Evolutionary conservation across 2,329 filamentous ascomycete genomes (phyloP).

Genomic region (Didymella segeticola): DNA sequence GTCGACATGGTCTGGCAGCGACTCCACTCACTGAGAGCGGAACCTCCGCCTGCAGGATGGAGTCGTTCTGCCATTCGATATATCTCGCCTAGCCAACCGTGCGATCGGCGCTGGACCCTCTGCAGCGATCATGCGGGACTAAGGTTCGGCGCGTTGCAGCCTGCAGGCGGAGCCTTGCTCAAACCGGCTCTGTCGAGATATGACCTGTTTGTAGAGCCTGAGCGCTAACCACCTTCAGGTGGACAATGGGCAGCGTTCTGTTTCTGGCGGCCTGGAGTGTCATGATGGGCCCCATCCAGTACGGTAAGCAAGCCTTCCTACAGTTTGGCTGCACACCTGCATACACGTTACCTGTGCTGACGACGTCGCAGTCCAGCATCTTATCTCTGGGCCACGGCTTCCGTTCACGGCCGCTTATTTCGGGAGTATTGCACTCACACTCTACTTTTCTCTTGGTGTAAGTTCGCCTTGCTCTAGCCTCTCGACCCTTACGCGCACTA

Average conservation of each 20-base stretch:
- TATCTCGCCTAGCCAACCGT: constrained; percentile 48
- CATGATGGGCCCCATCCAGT: constrained; percentile 88
- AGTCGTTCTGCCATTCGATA: constrained; percentile 10
- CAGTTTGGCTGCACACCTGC: constrained; percentile 17
- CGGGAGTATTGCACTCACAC: constrained; percentile 85
- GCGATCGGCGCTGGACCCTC: constrained; percentile 43
- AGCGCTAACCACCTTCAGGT: constrained; percentile 66
- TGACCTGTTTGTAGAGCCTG: constrained; percentile 33
- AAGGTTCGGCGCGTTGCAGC: constrained; percentile 49
- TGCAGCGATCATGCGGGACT: constrained; percentile 51
- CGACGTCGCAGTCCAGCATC: constrained; percentile 67
- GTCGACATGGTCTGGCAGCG: constrained; percentile 6
- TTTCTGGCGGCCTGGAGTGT: constrained; percentile 94
- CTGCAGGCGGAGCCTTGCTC: constrained; percentile 38
- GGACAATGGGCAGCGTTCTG: constrained; percentile 89
- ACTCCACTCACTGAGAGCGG: constrained; percentile 16
- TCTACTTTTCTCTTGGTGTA: constrained; percentile 93
- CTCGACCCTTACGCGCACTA: constrained; percentile 23
- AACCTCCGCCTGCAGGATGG: constrained; percentile 1
- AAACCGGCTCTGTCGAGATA: constrained; percentile 37
- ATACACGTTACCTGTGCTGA: constrained; percentile 22
- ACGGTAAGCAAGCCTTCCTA: constrained; percentile 56
- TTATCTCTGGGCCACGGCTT: constrained; percentile 81
- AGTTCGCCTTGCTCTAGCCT: constrained; percentile 54
- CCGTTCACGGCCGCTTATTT: constrained; percentile 96